phyloP scores from a whole-genome alignment of 1,284 basidiomycete genomes.

The Leccinum angustisporum region DNA sequence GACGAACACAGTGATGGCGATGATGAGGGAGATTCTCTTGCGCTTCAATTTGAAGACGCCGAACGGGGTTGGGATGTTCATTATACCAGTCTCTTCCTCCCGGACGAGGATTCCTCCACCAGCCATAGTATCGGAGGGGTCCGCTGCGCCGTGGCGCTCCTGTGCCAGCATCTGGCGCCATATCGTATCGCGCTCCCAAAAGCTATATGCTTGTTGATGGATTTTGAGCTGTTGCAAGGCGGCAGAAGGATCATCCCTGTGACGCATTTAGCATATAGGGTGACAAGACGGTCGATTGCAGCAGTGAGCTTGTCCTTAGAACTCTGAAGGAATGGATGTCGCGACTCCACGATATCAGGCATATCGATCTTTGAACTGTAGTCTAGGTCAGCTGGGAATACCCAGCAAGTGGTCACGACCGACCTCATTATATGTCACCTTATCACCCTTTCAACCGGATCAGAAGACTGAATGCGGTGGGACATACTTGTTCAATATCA shows the following conservation, averaged over 20 bases:
- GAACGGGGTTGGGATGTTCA: slow-evolving; percentile 58
- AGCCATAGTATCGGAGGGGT: slow-evolving; percentile 41
- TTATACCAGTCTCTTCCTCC: slow-evolving; percentile 50
- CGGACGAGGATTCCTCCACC: slow-evolving; percentile 54
- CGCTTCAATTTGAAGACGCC: slow-evolving; percentile 65
- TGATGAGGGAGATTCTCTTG: slow-evolving; percentile 58
- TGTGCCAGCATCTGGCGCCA: slow-evolving; percentile 98
- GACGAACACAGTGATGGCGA: slow-evolving; percentile 60
- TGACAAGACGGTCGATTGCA: slow-evolving; percentile 64
- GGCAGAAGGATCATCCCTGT: slow-evolving; percentile 68
- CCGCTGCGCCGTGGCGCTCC: slow-evolving; percentile 68
- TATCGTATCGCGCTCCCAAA: slow-evolving; percentile 92
- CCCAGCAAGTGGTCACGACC: neutral
- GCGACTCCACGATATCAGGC: slow-evolving; percentile 68
- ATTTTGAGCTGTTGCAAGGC: slow-evolving; percentile 85
- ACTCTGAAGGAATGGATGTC: slow-evolving; percentile 66
- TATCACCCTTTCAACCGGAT: slow-evolving; percentile 51
- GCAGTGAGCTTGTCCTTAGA: slow-evolving; percentile 68
- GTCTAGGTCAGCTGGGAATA: slow-evolving; percentile 1
- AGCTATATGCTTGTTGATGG: slow-evolving; percentile 90
- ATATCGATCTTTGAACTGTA: slow-evolving; percentile 81
- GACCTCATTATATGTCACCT: slow-evolving; percentile 83
- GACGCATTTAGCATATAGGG: slow-evolving; percentile 89
- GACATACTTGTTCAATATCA: slow-evolving; percentile 77
- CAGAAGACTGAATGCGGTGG: slow-evolving; percentile 1